phyloP scores from a whole-genome alignment of 352 stramenopile species.

The Globisporangium lucens region DNA sequence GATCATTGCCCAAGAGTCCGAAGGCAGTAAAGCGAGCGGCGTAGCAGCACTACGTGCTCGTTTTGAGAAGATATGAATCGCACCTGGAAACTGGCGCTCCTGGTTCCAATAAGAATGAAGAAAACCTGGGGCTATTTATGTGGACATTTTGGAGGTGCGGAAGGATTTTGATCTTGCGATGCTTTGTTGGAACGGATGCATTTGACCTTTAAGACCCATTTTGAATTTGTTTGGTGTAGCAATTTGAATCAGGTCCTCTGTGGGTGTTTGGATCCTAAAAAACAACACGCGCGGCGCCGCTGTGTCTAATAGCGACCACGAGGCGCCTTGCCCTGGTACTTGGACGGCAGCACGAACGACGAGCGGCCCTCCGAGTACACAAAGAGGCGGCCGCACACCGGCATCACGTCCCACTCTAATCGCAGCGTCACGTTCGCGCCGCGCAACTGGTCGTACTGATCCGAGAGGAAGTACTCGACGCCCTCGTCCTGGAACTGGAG shows the following conservation, averaged over 20 bases:
- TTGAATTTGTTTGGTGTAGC: background rate
- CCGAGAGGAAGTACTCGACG: constrained; percentile 82
- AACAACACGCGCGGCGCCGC: background rate
- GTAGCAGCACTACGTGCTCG: constrained; percentile 70
- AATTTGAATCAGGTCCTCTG: background rate
- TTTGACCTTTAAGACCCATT: background rate
- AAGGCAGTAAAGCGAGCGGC: constrained; percentile 30
- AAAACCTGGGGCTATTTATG: constrained; percentile 6
- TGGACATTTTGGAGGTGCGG: constrained; percentile 5
- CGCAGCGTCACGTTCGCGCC: constrained; percentile 75
- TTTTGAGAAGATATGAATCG: constrained; percentile 57
- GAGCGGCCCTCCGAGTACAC: constrained; percentile 49
- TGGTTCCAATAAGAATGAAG: constrained; percentile 11
- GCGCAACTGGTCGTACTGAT: constrained; percentile 76
- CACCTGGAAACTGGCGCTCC: constrained; percentile 7
- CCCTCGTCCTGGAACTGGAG: constrained; percentile 62
- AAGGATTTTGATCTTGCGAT: background rate
- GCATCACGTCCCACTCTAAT: constrained; percentile 87
- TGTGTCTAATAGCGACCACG: constrained; percentile 10
- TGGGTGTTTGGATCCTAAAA: background rate
- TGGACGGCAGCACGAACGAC: constrained; percentile 56
- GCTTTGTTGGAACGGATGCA: background rate
- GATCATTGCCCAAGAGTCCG: background rate
- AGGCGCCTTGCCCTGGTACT: constrained; percentile 68
- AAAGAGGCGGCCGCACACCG: constrained; percentile 75